Base-by-base conservation (phyloP, 352 stramenopile genomes). In the Phytophthora hibernalis region DNA sequence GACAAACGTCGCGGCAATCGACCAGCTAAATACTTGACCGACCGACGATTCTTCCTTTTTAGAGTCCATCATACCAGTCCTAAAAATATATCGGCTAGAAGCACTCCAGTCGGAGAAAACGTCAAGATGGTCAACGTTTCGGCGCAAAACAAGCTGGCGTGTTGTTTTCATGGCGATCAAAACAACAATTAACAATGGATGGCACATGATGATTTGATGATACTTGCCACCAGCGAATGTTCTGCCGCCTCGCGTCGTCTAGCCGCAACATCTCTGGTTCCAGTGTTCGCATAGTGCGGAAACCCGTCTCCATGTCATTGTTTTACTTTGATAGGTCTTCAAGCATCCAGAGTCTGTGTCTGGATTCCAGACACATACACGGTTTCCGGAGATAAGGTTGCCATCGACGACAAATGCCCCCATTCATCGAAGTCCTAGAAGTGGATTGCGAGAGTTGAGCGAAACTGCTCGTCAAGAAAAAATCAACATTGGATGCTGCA, bases 231-330 rank as follows among this genome's bases (percentile, higher is more conserved):
- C 55, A 70, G 11, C 30, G 35, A 40, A 70, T 60, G 5, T 20
- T n/a, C 3, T 53, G 18, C 35, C 60, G 33, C 13, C 48, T 26
- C 6, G 20, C 22, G 26, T 67, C 56, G n/a, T 72, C 64, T 16
- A 72, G 16, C 15, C 64, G 31, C 64, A 56, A 72, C 43, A 72
- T 67, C 31, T 61, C 31, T 5, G 64, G 50, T 48, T 18, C 26
- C 26, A 31, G 26, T n/a, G n/a, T n/a, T n/a, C n/a, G n/a, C n/a
- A n/a, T n/a, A n/a, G n/a, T 31, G 26, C 26, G 26, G 26, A 31
- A 31, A 31, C 26, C 26, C 6, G n/a, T 45, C 50, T 43, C 18
- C 3, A 15, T 31, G 26, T 7, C 26, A 31, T 31, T 7, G 4
- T 31, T 7, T 31, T 5, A 31, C 26, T 10, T 31, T 31, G 26